Evolutionary conservation across 768 basidiomycete genomes (phyloP), one percentile per base, ranked within the genome.

Genomic region (Lentinus brumalis): DNA sequence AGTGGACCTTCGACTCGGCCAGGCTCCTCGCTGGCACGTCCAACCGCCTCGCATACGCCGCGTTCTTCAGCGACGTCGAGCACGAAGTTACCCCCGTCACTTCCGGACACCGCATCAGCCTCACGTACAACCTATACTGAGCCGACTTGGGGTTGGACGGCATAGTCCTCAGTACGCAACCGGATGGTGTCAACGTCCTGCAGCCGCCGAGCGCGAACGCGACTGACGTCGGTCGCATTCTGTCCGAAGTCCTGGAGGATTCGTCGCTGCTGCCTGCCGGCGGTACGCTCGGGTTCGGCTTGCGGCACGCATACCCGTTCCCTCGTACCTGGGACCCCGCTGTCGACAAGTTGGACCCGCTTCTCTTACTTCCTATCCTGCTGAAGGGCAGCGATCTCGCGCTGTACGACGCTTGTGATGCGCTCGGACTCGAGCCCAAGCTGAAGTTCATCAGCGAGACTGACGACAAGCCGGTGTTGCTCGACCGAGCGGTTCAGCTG

Each of bases 61-160:
- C 78, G 18, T 80, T 82, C 62, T 79, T 72, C 67, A 73, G 75
- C 30, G 79, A 81, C 53, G 70, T 81, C 57, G 75, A 79, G 50
- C 79, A 81, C 61, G 80, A 83, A 52, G 78, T 83, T 49, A 44
- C 71, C 14, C 73, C 70, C 0, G 78, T 83, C 51, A 69, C 26
- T 2, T 71, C 74, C 0, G 81, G 81, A 0, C 66, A 76, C 32
- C 76, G 82, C 3, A 71, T 82, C 41, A 82, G 77, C 2, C 50
- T 83, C 47, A 77, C 80, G 0, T 79, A 76, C 70, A 78, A 79
- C 53, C 73, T 80, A 18, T 72, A 74, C 57, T 46, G 47, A 30
- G 61, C 45, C 21, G n/a, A n/a, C 35, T 35, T 11, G 35, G 35
- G 11, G 35, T 26, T 15, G 51, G 18, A 59, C 64, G 21, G 58